Evolutionary conservation across 495 filamentous ascomycete species (phyloP).

Genomic region (Bathelium albidoporum): DNA sequence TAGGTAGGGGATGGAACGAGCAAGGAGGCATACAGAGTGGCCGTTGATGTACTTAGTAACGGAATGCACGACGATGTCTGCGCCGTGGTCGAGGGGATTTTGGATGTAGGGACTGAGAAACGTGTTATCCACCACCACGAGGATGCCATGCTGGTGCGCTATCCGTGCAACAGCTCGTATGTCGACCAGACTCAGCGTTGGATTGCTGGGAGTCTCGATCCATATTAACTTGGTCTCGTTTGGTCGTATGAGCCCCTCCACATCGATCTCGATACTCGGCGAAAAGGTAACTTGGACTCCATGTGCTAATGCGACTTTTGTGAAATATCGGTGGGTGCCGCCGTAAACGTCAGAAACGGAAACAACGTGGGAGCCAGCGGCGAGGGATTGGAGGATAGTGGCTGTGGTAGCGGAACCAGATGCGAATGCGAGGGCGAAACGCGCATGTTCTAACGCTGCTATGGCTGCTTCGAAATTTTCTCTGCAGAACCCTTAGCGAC

Average conservation of each 20-base stretch:
- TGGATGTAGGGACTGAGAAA: conserved; percentile 95
- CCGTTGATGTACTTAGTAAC: conserved; percentile 99
- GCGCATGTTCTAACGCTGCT: conserved; percentile 83
- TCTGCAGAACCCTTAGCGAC: conserved; percentile 23
- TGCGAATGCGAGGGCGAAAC: conserved; percentile 86
- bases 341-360: conserved; percentile 97
- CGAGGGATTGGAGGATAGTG: conserved; percentile 82
- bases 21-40: conserved; percentile 53
- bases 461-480: conserved; percentile 88
- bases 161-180: conserved; percentile 71
- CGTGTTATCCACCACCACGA: conserved; percentile 97
- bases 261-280: conserved; percentile 76
- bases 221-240: conserved; percentile 84
- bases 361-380: conserved; percentile 84
- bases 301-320: conserved; percentile 89
- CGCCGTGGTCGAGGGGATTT: conserved; percentile 88
- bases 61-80: conserved; percentile 95
- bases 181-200: conserved; percentile 83
- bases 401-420: conserved; percentile 93
- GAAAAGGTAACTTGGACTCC: conserved; percentile 92
- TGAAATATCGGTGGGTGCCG: conserved; percentile 97
- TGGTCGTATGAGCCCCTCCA: conserved; percentile 70
- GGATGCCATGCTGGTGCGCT: conserved; percentile 79
- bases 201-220: conserved; percentile 95
- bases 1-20: conserved; percentile 94